Base-by-base conservation (phyloP, 352 stramenopile species). In the Phytopythium chamaehyphon region DNA sequence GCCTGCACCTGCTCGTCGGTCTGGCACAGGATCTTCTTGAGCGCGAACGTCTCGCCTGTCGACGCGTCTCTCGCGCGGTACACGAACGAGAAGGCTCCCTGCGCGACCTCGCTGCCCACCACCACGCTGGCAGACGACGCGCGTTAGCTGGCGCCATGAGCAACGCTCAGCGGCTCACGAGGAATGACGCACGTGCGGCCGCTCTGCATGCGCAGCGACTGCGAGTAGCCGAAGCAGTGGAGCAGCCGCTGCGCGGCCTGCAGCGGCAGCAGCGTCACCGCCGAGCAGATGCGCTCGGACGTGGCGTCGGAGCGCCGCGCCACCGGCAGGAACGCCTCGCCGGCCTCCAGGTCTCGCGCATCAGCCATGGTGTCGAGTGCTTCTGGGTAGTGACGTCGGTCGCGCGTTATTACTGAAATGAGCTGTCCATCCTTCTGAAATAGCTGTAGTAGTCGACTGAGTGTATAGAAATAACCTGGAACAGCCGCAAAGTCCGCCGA, bases 1-100 rank as follows among this genome's bases (percentile, higher is more conserved):
- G 84, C 62, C 39, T 86, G 69, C 51, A 83, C 71, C 62, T 96
- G 88, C 60, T 95, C 86, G 23, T 86, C 60, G 28, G 76, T 83
- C 60, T 95, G 86, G 61, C 83, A 94, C 48, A 93, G 31, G 18
- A 96, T 81, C 65, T 95, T 96, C 69, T 96, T 96, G 40, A 96
- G 82, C 47, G 88, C 88, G 46, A 93, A 95, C 38, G 64, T 50
- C 40, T 93, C 78, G 19, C 86, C 79, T 14, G 83, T 93, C 31
- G 69, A 49, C 10, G 77, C 66, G 50, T 96, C 83, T 37, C 71
- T 70, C 6, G 83, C 81, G 33, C 69, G 71, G 60, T 90, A 95
- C 35, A 96, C 88, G 49, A 86, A 93, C 36, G 84, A 93, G 62
- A 89, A 96, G 1, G 83, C 88, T 40, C 88, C 87, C 64, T 96